phyloP scores from a whole-genome alignment of 2,329 filamentous ascomycete species.

The Pseudogymnoascus sp. region DNA sequence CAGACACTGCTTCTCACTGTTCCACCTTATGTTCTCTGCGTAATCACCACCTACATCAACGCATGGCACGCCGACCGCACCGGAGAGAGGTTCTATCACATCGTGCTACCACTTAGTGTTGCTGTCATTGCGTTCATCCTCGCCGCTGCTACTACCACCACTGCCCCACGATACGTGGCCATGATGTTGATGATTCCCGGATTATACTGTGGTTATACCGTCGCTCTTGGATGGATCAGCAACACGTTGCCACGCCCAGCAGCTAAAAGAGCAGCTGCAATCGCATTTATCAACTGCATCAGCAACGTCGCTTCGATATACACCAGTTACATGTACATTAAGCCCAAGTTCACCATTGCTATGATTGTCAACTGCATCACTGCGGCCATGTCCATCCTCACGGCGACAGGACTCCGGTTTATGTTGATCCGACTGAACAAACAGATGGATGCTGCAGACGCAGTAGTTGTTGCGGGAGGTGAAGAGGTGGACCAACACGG shows the following conservation, averaged over 20 bases:
- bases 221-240: slow-evolving; percentile 64
- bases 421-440: slow-evolving; percentile 58
- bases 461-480: slow-evolving; percentile 38
- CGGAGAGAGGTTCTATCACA: slow-evolving; percentile 62
- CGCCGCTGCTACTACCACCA: slow-evolving; percentile 50
- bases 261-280: slow-evolving; percentile 49
- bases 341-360: slow-evolving; percentile 44
- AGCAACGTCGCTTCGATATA: slow-evolving; percentile 64
- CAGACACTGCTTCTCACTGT: slow-evolving; percentile 54
- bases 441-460: slow-evolving; percentile 57
- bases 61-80: slow-evolving; percentile 64
- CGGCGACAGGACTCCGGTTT: slow-evolving; percentile 52
- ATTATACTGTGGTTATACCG: slow-evolving; percentile 58
- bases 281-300: slow-evolving; percentile 69
- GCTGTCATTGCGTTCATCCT: slow-evolving; percentile 59
- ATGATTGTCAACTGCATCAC: slow-evolving; percentile 62
- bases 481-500: slow-evolving; percentile 11
- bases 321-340: slow-evolving; percentile 58
- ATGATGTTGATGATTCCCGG: slow-evolving; percentile 66
- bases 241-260: slow-evolving; percentile 68
- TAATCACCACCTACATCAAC: slow-evolving; percentile 54
- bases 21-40: slow-evolving; percentile 55
- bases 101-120: slow-evolving; percentile 51
- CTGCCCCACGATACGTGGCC: slow-evolving; percentile 55
- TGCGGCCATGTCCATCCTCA: slow-evolving; percentile 52